Base-by-base conservation (phyloP, 2,329 filamentous ascomycete genomes). In the Raffaelea ambrosiae region DNA sequence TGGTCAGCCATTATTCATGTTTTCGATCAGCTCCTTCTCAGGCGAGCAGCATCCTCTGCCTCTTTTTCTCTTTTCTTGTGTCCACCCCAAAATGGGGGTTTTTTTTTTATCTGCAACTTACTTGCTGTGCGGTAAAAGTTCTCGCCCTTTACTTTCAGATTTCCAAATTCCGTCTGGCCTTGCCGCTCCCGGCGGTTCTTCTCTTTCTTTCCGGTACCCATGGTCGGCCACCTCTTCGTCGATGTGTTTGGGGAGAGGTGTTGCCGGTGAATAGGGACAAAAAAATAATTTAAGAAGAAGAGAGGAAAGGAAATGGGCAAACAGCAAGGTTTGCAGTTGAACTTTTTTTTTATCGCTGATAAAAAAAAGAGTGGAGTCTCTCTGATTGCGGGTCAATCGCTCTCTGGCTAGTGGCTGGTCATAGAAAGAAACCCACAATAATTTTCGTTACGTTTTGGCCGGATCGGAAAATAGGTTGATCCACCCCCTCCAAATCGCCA, bases 91-190 rank as follows among this genome's bases (percentile, higher is more conserved):
- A 38, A 38, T 16, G n/a, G n/a, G n/a, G n/a, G n/a, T n/a, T n/a
- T 16, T 29, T n/a, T 16, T 14, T 22, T n/a, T 26, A 29, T 7
- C 5, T 19, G 14, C 23, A 10, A 51, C 54, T 39, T 49, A 56
- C 54, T 56, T 5, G 49, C 54, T 47, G 50, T 31, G 76, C 87
- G 82, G 73, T 97, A 97, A 72, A 97, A 98, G 74, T 97, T 97
- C 76, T 97, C 91, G 70, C 93, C 93, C 72, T 98, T 98, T 59
- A 82, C 76, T 61, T 84, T 88, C 62, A 97, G 87, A 71, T 97
- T 97, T 65, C 88, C 88, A 80, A 93, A 85, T 56, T 79, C 79
- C 44, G 78, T 79, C 71, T 90, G 91, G 58, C 88, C 88, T 77
- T 96, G 83, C 66, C 89, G 86, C 72, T 77, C 77, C 65, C 86